Evolutionary conservation across 2,329 filamentous ascomycete species (phyloP).

Genomic region (Sporothrix curviconia): DNA sequence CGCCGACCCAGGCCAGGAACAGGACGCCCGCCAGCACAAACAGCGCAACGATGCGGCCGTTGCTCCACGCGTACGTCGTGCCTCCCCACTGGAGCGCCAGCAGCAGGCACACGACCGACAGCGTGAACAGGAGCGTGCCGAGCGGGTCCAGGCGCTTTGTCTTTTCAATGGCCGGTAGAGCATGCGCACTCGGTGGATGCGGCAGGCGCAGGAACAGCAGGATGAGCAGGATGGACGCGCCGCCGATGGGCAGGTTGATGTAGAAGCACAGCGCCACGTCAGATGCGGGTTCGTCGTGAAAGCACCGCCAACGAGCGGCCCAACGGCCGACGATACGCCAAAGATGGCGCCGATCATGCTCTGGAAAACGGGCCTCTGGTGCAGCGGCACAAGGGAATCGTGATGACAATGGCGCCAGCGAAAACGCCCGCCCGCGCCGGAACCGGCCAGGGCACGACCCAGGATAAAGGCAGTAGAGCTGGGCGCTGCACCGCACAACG

Average conservation of each 20-base stretch:
- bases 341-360: conserved; percentile 32
- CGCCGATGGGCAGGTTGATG: conserved; percentile 35
- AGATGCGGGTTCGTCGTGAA: conserved; percentile 32
- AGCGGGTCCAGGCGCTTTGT: conserved; percentile 28
- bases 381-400: conserved; percentile 30
- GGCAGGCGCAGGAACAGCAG: conserved; percentile 25
- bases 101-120: conserved; percentile 35
- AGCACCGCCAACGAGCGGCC: conserved; percentile 33
- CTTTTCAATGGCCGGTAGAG: conserved; percentile 14
- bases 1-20: conserved; percentile 23
- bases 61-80: conserved; percentile 28
- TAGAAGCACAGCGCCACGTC: conserved; percentile 37
- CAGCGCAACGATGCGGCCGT: conserved; percentile 28
- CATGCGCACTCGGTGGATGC: neutral
- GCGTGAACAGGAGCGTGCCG: conserved; percentile 20
- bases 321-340: conserved; percentile 29
- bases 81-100: conserved; percentile 41
- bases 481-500: conserved; percentile 35
- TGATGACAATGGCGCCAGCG: conserved; percentile 29
- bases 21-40: conserved; percentile 25
- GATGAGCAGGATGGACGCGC: conserved; percentile 25
- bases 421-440: conserved; percentile 35
- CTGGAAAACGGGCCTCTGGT: conserved; percentile 29
- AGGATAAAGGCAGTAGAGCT: conserved; percentile 35
- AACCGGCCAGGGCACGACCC: conserved; percentile 34